Evolutionary conservation across 805 yeast species (phyloP), one percentile per base, ranked within the genome.

Genomic region (Cyberlindnera maritima): DNA sequence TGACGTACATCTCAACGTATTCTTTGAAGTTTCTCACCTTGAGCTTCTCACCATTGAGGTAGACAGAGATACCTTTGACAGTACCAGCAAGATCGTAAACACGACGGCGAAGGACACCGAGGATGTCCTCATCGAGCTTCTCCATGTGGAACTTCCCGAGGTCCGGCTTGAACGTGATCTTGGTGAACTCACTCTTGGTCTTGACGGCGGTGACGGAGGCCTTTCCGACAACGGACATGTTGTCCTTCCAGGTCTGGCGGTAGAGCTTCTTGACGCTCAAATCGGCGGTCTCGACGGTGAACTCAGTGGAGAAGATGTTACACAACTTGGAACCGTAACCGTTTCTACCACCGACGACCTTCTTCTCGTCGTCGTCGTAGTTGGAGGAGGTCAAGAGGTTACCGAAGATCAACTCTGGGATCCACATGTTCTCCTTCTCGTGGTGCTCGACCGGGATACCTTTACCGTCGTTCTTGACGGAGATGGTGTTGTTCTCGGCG

Each of bases 271-370:
- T 83, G 11, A 74, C 70, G 38, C 63, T 67, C 43, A 81, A 76
- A 66, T 94, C 97, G 17, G 96, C 92, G 7, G 99, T 94, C 64
- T 90, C 97, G 25, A 94, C 76, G 13, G 74, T 77, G 62, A 94
- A 94, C 59, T 85, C 84, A 4, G 90, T 86, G 21, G 97, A 89
- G 66, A 92, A 94, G 52, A 94, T 94, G 66, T 94, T 94, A 79
- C 99, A 94, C 46, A 94, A 72, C 64, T 94, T 94, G 41, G 99
- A 99, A 68, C 99, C 99, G 63, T 83, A 94, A 53, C 99, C 99
- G 64, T 94, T 94, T 73, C 99, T 82, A 67, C 99, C 99, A 72
- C 99, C 99, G 2, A 96, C 88, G 29, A 94, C 97, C 66, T 94
- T 94, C 68, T 88, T 88, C 61, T 94, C 88, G 53, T 92, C 80